A percentile compares a stretch with the other conserved stretches of the same genome.
phyloP scores from a whole-genome alignment of 192 early-diverging fungal genomes.

The Fimicolochytrium jonesii region DNA sequence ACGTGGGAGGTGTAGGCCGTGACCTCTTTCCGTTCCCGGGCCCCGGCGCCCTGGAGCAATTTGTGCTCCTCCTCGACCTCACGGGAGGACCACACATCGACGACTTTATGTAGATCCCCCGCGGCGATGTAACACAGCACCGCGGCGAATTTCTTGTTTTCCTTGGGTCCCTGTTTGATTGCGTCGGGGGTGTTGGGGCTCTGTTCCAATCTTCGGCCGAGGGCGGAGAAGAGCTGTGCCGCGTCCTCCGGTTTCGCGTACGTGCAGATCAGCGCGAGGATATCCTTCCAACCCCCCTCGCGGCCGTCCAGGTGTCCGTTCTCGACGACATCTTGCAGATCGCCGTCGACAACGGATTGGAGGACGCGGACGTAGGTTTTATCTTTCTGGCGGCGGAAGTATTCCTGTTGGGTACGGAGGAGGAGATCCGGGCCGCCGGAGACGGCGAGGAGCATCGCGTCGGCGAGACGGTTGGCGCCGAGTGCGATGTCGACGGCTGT shows the following conservation, averaged over 20 bases:
- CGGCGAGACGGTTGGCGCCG: conserved; percentile 72
- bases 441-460: conserved; percentile 83
- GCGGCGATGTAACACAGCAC: conserved; percentile 80
- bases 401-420: conserved; percentile 70
- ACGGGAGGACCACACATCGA: conserved; percentile 64
- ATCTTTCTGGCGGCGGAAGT: conserved; percentile 72
- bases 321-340: conserved; percentile 75
- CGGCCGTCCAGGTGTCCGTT: conserved; percentile 62
- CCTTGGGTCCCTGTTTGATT: not conserved
- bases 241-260: conserved; percentile 83
- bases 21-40: not conserved
- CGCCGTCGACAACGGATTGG: conserved; percentile 73
- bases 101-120: conserved; percentile 78
- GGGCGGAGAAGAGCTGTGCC: conserved; percentile 24
- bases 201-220: conserved; percentile 43
- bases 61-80: conserved; percentile 34
- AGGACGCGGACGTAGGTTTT: conserved; percentile 81
- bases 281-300: conserved; percentile 78
- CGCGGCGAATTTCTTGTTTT: conserved; percentile 56
- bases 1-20: conserved; percentile 45
- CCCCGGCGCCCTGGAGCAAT: conserved; percentile 10
- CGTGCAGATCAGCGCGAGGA: conserved; percentile 89
- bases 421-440: conserved; percentile 78
- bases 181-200: not conserved
- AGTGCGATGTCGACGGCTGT: conserved; percentile 86